These are phyloP conservation scores for Hypoxylon sp. DNA, from an alignment of 2,329 filamentous ascomycete genomes.

Conservation along the genomic window DNA sequence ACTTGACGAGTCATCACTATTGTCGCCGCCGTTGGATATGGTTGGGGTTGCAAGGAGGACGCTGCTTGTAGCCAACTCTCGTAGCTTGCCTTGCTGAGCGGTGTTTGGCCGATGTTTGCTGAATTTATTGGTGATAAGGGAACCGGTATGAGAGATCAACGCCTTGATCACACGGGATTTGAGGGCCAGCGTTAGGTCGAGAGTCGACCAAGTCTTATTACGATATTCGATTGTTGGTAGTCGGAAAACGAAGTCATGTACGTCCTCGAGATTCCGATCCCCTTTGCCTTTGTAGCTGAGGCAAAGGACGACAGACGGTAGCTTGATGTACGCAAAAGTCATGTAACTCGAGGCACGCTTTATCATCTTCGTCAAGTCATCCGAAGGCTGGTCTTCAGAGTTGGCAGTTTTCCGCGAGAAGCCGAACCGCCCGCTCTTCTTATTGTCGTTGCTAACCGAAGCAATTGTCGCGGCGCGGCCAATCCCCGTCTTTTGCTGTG, in stretches of 20 bases:
- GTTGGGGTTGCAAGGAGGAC: conserved; percentile 68
- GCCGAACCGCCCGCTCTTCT: conserved; percentile 67
- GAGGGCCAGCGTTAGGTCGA: conserved; percentile 90
- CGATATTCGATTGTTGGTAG: conserved; percentile 94
- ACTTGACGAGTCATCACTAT: conserved; percentile 69
- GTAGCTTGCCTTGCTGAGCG: conserved; percentile 80
- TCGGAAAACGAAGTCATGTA: conserved; percentile 97
- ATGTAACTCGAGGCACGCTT: conserved; percentile 94
- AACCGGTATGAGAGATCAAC: conserved; percentile 92
- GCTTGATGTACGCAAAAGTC: conserved; percentile 95
- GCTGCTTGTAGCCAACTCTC: conserved; percentile 85
- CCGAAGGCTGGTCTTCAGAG: conserved; percentile 73
- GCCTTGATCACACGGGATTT: conserved; percentile 96
- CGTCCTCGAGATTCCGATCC: conserved; percentile 94
- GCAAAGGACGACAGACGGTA: conserved; percentile 94
- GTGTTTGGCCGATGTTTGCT: conserved; percentile 86
- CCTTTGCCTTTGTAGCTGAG: conserved; percentile 97
- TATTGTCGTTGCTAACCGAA: conserved; percentile 56
- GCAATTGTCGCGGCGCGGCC: conserved; percentile 61
- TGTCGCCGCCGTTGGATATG: conserved; percentile 59
- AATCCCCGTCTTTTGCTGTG: conserved; percentile 57
- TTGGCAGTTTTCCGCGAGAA: conserved; percentile 64
- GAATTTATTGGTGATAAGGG: conserved; percentile 98
- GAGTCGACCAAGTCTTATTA: conserved; percentile 99
- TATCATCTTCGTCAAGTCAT: conserved; percentile 98